Percentiles rank a stretch among this genome's conserved stretches.
These are phyloP conservation scores for Erodium maritimum DNA, from an alignment of 345 rosid species.

Conservation along the genomic window DNA sequence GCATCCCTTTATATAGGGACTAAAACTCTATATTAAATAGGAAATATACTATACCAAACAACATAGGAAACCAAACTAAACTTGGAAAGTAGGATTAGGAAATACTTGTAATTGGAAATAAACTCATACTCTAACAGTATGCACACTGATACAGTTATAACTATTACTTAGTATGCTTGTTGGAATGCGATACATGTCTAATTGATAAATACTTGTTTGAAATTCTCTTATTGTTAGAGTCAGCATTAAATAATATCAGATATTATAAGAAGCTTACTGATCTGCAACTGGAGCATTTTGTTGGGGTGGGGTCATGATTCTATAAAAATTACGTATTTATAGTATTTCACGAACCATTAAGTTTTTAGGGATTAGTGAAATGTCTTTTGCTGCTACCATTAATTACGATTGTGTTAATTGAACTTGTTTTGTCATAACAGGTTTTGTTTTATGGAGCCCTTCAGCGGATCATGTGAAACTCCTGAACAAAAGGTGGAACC, in stretches of 20 bases:
- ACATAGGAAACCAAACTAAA: too few species aligned
- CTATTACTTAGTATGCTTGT: not conserved
- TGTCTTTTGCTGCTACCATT: not conserved
- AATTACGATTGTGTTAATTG: not conserved
- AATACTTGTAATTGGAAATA: too few species aligned
- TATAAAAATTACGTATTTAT: too few species aligned
- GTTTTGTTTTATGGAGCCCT: slow-evolving; percentile 29
- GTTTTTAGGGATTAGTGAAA: not conserved
- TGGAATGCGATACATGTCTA: not conserved
- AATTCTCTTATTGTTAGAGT: too few species aligned
- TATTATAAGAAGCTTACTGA: not conserved
- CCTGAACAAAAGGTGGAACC: slow-evolving; percentile 15
- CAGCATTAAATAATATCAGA: not conserved
- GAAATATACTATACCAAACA: too few species aligned
- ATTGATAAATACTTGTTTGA: not conserved
- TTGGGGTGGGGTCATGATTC: not conserved
- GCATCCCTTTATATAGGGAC: too few species aligned
- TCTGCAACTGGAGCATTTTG: not conserved
- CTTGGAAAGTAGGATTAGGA: too few species aligned
- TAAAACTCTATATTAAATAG: too few species aligned
- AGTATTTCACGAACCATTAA: not conserved
- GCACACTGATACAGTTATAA: not conserved
- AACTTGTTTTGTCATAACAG: slow-evolving; percentile 4
- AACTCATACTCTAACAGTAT: too few species aligned
- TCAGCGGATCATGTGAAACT: slow-evolving; percentile 15